Evolutionary conservation across 2,329 filamentous ascomycete genomes (phyloP).

Genomic region (Colletotrichum sidae): DNA sequence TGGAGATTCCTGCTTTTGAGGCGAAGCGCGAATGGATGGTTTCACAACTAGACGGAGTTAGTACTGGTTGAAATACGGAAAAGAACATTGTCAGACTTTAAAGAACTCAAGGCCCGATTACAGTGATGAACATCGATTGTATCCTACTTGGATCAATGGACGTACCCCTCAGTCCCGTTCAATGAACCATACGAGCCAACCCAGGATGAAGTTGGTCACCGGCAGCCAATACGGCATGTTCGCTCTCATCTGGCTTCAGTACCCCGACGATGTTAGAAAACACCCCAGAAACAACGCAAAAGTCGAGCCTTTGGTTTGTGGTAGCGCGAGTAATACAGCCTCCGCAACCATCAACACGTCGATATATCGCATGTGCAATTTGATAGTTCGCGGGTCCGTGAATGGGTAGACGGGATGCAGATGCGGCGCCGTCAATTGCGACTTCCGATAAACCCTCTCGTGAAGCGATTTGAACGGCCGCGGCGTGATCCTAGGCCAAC

Average conservation of each 20-base stretch:
- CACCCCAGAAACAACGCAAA: constrained; percentile 11
- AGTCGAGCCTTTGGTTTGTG: background rate
- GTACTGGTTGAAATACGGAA: no score
- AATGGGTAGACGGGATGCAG: constrained; percentile 20
- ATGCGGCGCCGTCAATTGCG: constrained; percentile 23
- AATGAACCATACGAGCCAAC: constrained; percentile 5
- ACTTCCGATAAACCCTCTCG: constrained; percentile 25
- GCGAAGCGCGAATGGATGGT: no score
- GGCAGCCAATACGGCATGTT: constrained; percentile 21
- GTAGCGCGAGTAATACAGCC: background rate
- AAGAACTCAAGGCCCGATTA: no score
- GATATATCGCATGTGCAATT: constrained; percentile 16
- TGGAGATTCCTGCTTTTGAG: no score
- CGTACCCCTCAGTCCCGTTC: background rate
- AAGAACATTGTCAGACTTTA: no score
- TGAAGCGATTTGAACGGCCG: constrained; percentile 29
- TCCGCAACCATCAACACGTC: constrained; percentile 10
- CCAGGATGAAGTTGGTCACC: constrained; percentile 1
- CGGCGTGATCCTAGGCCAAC: constrained; percentile 17
- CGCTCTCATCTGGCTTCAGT: constrained; percentile 13
- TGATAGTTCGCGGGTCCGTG: constrained; percentile 2
- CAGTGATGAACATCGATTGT: no score
- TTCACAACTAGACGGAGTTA: no score
- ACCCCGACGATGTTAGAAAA: constrained; percentile 16
- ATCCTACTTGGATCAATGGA: no score